phyloP scores from a whole-genome alignment of 192 early-diverging fungal genomes.

The Haplosporangium gracile region DNA sequence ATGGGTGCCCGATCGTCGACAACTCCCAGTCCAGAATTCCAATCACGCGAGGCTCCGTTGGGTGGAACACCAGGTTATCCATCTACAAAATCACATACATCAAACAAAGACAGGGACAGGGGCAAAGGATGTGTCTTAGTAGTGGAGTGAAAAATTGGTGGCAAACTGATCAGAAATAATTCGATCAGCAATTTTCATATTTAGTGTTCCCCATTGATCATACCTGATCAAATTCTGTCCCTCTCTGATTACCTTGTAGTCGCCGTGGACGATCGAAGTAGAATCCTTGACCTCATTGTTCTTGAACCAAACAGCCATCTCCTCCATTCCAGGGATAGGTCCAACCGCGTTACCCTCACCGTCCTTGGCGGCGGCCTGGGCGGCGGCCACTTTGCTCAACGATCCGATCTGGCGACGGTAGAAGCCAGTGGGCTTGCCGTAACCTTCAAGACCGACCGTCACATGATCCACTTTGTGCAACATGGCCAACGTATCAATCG shows the following conservation, averaged over 20 bases:
- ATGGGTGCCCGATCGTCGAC: conserved; percentile 92
- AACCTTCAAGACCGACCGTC: conserved; percentile 75
- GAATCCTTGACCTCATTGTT: conserved; percentile 77
- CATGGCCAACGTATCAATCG: conserved; percentile 82
- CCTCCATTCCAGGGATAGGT: conserved; percentile 73
- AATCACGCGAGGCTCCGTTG: conserved; percentile 78
- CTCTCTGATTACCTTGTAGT: conserved; percentile 78
- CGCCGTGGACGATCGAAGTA: conserved; percentile 91
- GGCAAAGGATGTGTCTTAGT: no score
- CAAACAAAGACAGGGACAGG: neutral
- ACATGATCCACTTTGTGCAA: conserved; percentile 82
- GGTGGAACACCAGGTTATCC: conserved; percentile 76
- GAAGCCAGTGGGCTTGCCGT: conserved; percentile 78
- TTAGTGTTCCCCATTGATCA: neutral
- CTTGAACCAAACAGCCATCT: conserved; percentile 83
- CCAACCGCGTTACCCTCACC: conserved; percentile 71
- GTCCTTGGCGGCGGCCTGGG: conserved; percentile 79
- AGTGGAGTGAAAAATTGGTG: neutral
- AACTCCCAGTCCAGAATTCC: conserved; percentile 95
- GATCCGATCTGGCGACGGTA: conserved; percentile 89
- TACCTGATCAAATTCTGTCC: neutral
- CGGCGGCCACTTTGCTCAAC: conserved; percentile 70
- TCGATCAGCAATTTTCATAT: neutral
- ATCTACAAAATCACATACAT: conserved; percentile 6
- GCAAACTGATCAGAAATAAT: neutral